Evolutionary conservation across 805 yeast genomes (phyloP), one percentile per base, ranked within the genome.

Genomic region (Metschnikowia similis): DNA sequence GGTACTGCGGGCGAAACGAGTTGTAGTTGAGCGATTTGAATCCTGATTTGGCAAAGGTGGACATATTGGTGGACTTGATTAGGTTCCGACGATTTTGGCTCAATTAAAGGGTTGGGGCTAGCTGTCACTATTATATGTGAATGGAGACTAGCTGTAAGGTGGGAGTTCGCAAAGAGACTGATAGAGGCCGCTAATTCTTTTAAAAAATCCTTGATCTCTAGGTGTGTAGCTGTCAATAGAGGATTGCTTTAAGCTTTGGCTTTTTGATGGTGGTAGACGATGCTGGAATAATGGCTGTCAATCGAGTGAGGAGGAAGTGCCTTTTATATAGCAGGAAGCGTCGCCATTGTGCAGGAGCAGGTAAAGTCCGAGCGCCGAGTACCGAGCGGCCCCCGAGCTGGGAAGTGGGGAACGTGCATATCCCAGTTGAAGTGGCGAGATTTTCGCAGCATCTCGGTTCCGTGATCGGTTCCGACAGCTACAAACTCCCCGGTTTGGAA

Each of bases 1-100:
- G 77, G 48, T 73, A 73, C 44, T 69, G 70, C 1, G 77, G 77
- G 26, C 77, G 66, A 55, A 70, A 73, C 6, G 75, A 62, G 53
- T 63, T 59, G 51, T 58, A 57, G 47, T 54, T 54, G 41, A 49
- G 45, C n/a, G 55, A 46, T 37, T 50, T 52, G 48, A 56, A 56
- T 1, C 48, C 49, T 2, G 55, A 38, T 28, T 51, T 53, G 16
- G 60, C 49, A 28, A 56, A 56, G 5, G 60, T 50, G 6, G 60
- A 37, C 60, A 55, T 55, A 9, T 5, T 32, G 6, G n/a, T 13
- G 30, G 30, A 8, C 21, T 29, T 29, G 31, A 7, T 29, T 29
- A 21, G 1, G 21, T 21, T 21, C n/a, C 4, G 21, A 21, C 21
- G 21, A 21, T 4, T 21, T 21, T 5, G 21, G 21, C 21, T 21